These are phyloP conservation scores for Leptographium flavum DNA, from an alignment of 2,329 filamentous ascomycete species.

Conservation along the genomic window DNA sequence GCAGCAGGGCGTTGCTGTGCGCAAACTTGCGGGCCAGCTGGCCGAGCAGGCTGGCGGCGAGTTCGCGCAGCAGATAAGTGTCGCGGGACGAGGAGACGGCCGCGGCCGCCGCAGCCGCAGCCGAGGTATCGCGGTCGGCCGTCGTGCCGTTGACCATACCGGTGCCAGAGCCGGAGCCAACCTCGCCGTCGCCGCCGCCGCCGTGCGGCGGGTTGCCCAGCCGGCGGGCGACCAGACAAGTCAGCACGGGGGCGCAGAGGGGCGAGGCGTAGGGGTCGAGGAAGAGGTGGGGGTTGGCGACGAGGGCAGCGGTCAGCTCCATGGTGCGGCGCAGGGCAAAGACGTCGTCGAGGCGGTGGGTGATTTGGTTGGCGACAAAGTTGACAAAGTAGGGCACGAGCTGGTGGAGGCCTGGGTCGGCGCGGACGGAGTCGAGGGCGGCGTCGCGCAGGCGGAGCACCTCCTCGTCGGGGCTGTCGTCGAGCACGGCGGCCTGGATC, in stretches of 20 bases:
- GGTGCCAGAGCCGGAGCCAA: background rate
- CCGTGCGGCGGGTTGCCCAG: slow-evolving; percentile 43
- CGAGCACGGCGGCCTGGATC: slow-evolving; percentile 75
- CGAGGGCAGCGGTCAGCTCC: slow-evolving; percentile 71
- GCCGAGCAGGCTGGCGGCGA: slow-evolving; percentile 69
- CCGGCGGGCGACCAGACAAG: slow-evolving; percentile 75
- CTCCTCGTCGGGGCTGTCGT: slow-evolving; percentile 73
- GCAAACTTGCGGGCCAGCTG: slow-evolving; percentile 72
- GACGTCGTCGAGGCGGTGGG: slow-evolving; percentile 78
- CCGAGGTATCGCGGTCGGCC: too few relatives aligned
- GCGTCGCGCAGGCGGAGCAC: slow-evolving; percentile 60
- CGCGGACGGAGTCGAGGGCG: slow-evolving; percentile 69
- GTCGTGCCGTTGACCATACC: background rate
- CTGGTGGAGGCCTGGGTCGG: slow-evolving; percentile 88
- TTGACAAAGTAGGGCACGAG: slow-evolving; percentile 93
- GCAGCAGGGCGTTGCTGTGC: slow-evolving; percentile 65
- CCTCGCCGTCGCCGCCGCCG: slow-evolving; percentile 30
- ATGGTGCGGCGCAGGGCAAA: slow-evolving; percentile 88
- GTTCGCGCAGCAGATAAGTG: slow-evolving; percentile 70
- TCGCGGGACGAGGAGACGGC: slow-evolving; percentile 36
- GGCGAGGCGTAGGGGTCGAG: slow-evolving; percentile 46
- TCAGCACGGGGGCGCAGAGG: slow-evolving; percentile 76
- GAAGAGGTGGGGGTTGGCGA: slow-evolving; percentile 72
- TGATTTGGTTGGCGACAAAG: slow-evolving; percentile 91
- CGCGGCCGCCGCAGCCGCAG: slow-evolving; percentile 19